Percentiles rank a stretch among this genome's conserved stretches.
phyloP scores from a whole-genome alignment of 306 rosid species.

The Nissolia schottii region DNA sequence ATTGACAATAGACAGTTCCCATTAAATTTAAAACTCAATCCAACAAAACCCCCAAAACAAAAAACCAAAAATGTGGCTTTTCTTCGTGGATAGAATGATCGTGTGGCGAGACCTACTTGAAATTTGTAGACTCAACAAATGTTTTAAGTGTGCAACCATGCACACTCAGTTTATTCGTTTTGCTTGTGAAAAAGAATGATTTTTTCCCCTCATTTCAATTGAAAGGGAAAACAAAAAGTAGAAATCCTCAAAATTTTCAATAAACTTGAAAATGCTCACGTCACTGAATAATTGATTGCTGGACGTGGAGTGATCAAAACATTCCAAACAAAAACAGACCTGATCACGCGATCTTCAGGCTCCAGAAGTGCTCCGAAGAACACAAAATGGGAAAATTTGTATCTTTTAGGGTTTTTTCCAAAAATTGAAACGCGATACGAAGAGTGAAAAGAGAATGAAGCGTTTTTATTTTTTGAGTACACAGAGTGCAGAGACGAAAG shows the following conservation, averaged over 20 bases:
- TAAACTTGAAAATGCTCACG: not conserved
- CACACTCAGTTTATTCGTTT: not conserved
- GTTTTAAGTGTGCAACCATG: not conserved
- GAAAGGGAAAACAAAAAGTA: not conserved
- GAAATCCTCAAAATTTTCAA: not conserved
- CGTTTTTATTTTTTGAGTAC: not conserved
- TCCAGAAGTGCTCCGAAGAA: not conserved
- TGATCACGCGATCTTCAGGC: not conserved
- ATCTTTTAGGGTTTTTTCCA: not conserved
- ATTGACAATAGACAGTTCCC: not conserved
- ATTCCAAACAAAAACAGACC: conserved; percentile 11
- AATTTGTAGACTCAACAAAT: not conserved
- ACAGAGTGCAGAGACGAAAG: not conserved
- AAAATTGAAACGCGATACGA: not conserved
- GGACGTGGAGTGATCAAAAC: not conserved
- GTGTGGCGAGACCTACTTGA: not conserved
- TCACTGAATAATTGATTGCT: not conserved
- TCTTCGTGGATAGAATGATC: not conserved
- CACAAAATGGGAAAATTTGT: not conserved
- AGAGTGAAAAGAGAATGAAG: not conserved
- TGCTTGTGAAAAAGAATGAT: not conserved
- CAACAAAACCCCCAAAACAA: not conserved
- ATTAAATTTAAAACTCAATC: not conserved
- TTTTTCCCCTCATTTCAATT: too few species aligned
- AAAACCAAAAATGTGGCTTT: not conserved